phyloP scores from a whole-genome alignment of 2,329 filamentous ascomycete genomes.

The Coniochaeta sp. region DNA sequence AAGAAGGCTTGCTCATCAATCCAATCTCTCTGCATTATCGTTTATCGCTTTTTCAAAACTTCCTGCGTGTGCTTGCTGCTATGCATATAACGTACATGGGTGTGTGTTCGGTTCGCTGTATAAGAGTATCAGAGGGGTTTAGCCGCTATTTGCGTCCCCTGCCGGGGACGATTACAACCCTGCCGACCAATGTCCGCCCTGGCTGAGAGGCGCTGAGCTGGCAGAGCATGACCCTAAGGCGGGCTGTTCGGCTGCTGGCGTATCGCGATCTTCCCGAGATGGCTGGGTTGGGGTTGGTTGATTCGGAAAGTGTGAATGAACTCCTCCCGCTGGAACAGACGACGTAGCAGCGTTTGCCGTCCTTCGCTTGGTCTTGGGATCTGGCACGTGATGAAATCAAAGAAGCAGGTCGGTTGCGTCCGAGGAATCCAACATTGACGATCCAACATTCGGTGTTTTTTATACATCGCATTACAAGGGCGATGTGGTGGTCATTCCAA shows the following conservation, averaged over 20 bases:
- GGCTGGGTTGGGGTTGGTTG: neutral
- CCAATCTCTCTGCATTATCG: neutral
- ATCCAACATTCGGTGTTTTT: too few species aligned
- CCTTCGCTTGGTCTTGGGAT: constrained; percentile 1
- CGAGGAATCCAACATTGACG: neutral
- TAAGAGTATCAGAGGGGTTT: constrained; percentile 3
- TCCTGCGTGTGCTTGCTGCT: neutral
- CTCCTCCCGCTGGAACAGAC: too few species aligned
- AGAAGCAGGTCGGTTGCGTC: constrained; percentile 1
- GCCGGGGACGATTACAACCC: neutral
- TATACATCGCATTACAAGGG: neutral
- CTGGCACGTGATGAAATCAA: constrained; percentile 5
- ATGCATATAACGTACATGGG: neutral
- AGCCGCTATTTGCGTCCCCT: neutral
- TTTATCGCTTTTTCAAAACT: neutral
- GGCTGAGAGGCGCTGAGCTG: constrained; percentile 7
- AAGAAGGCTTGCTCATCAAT: neutral
- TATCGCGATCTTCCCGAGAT: neutral
- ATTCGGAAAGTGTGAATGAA: too few species aligned
- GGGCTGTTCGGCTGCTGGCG: neutral
- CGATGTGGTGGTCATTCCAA: neutral
- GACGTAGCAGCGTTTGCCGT: too few species aligned
- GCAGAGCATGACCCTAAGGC: constrained; percentile 6
- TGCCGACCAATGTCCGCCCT: constrained; percentile 2
- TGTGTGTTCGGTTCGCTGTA: too few species aligned